Evolutionary conservation across 352 stramenopile species (phyloP).

Genomic region (Globisporangium paddicum): DNA sequence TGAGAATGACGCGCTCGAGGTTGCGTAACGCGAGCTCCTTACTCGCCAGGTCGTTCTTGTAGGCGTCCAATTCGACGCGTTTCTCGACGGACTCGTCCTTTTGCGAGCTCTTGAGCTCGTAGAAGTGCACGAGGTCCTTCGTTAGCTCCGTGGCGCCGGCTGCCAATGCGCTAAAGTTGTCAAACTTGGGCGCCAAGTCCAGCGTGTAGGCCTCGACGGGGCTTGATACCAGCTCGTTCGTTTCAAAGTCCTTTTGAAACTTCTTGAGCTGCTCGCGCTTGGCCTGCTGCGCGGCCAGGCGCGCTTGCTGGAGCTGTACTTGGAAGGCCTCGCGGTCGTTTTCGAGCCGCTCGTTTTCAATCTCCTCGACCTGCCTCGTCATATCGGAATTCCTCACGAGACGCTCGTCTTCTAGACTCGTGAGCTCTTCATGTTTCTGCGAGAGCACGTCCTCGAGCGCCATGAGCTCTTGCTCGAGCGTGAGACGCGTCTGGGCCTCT

Average conservation of each 20-base stretch:
- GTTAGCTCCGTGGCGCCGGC: constrained; percentile 32
- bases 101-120: constrained; percentile 50
- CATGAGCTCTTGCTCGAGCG: constrained; percentile 50
- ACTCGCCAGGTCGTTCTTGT: constrained; percentile 16
- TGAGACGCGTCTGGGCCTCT: constrained; percentile 21
- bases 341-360: constrained; percentile 47
- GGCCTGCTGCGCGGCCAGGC: constrained; percentile 35
- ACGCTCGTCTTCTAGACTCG: constrained; percentile 24
- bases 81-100: constrained; percentile 36
- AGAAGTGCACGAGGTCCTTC: constrained; percentile 49
- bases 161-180: constrained; percentile 31
- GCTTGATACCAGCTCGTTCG: constrained; percentile 56
- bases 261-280: constrained; percentile 55
- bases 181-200: constrained; percentile 32
- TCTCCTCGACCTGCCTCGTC: constrained; percentile 34
- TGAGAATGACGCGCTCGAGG: constrained; percentile 54
- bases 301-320: constrained; percentile 40
- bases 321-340: constrained; percentile 35
- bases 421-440: constrained; percentile 36
- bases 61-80: constrained; percentile 25
- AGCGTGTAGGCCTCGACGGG: constrained; percentile 50
- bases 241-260: constrained; percentile 60
- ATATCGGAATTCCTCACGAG: constrained; percentile 32
- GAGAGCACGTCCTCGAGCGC: constrained; percentile 50
- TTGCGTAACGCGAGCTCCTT: constrained; percentile 52